Evolutionary conservation across 1,284 basidiomycete species (phyloP), one percentile per base, ranked within the genome.

Genomic region (Leccinum subrobustum): DNA sequence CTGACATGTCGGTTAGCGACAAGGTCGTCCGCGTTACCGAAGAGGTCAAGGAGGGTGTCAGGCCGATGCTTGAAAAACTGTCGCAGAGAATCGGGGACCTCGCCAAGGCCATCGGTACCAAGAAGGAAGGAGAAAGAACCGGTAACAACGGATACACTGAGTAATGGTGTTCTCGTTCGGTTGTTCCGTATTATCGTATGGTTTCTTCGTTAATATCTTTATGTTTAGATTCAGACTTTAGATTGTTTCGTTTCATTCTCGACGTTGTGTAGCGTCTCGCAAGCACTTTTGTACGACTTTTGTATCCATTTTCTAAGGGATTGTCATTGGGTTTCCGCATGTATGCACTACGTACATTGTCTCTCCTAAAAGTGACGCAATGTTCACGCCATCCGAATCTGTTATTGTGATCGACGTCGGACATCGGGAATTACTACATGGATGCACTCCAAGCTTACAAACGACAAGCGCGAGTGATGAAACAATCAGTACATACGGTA

Each of bases 31-130:
- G 79, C 59, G 75, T 89, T n/a, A 73, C 78, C n/a, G 75, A 78
- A 52, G 83, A 87, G 61, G 85, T 89, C 23, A 79, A 77, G 65
- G 80, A 82, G 33, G 81, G 80, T 42, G 82, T 89, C 25, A 76
- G 76, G 47, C 88, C 88, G 18, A 69, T 89, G 58, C 77, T 90
- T 12, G 85, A 75, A 51, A 74, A 70, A 23, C 52, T 73, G 6
- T 51, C 63, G n/a, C 73, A 73, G 47, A 55, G 69, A 47, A 70
- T 73, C 12, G 44, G 65, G 6, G 74, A 73, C 3, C 60, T 73
- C 23, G 67, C 61, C 62, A 67, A 58, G 11, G 59, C 42, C 9
- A 73, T 75, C 6, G 61, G 71, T 9, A 56, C 62, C 29, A 75
- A 65, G 67, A 73, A 65, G 37, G 73, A 75, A 31, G 73, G 71